Evolutionary conservation across 139 green algal species (phyloP), one percentile per base, ranked within the genome.

Genomic region (Zygnema circumcarinatum): DNA sequence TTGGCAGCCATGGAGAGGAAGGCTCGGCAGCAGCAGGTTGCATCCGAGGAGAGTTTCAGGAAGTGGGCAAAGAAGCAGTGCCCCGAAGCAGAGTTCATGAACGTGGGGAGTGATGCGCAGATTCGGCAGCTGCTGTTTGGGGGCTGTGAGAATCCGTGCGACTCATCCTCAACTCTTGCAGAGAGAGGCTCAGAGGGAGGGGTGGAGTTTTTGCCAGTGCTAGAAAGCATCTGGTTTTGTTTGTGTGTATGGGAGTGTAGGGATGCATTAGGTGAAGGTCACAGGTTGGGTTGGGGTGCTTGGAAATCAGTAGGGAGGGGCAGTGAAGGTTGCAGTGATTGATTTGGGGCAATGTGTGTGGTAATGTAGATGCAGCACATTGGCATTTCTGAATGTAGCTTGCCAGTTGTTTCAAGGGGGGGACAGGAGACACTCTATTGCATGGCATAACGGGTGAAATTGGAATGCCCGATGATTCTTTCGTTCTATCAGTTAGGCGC

Each of bases 51-150:
- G 16, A 39, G 67, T n/a, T 89, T 89, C 22, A 29, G 84, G 38
- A 29, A 74, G 3, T 89, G 84, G 84, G 84, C 76, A 29, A 78
- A 47, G n/a, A 87, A 69, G 16, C 3, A 39, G 2, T 89, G 11
- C 29, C 84, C 84, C 2, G 84, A 89, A 31, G 84, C 84, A 2
- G 11, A 41, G 84, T 76, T 75, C 21, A 89, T 89, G 84, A 89
- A 89, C 20, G 84, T 87, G 29, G 38, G 78, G 22, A 89, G 84
- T 42, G 78, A 87, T 33, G 2, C 42, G 21, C 84, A 89, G 84
- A 75, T 89, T 11, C 81, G 78, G 7, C 78, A 76, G 84, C 84
- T 89, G 25, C 31, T 87, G 21, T 87, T 80, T 76, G 76, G 76
- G 33, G 76, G 84, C 84, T 53, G 41, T 31, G n/a, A 33, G 22